phyloP scores from a whole-genome alignment of 208 protist genomes.

The Leishmania tropica region DNA sequence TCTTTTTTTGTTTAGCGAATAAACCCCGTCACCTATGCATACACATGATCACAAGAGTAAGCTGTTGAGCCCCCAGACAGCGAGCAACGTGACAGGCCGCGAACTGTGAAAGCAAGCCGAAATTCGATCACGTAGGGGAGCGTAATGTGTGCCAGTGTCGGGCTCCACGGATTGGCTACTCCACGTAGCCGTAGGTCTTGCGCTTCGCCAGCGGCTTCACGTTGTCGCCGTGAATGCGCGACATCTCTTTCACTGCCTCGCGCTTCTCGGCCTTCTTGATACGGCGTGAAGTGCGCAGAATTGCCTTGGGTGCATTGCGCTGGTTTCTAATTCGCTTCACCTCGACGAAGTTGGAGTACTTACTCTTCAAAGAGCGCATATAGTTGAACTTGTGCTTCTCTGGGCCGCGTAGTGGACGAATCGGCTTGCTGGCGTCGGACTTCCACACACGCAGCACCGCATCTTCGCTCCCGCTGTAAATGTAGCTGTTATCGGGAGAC shows the following conservation, averaged over 20 bases:
- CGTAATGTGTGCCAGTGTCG: background rate
- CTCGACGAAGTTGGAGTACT: slow-evolving; percentile 87
- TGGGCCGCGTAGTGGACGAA: slow-evolving; percentile 85
- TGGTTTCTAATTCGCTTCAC: slow-evolving; percentile 90
- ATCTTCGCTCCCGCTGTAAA: slow-evolving; percentile 97
- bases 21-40: background rate
- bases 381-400: slow-evolving; percentile 95
- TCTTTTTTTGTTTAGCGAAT: background rate
- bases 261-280: slow-evolving; percentile 81
- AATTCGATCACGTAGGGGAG: too few relatives aligned
- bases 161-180: slow-evolving; percentile 37
- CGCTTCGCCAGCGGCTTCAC: slow-evolving; percentile 86
- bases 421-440: slow-evolving; percentile 88
- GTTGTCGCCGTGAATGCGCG: slow-evolving; percentile 73
- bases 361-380: slow-evolving; percentile 86
- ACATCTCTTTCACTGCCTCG: slow-evolving; percentile 88
- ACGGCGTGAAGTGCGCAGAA: slow-evolving; percentile 60
- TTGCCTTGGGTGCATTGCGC: slow-evolving; percentile 86
- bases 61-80: background rate
- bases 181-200: slow-evolving; percentile 86
- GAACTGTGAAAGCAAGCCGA: background rate
- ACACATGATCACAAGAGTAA: background rate
- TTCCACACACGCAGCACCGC: slow-evolving; percentile 98
- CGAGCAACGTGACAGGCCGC: background rate
- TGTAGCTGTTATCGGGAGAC: slow-evolving; percentile 93